Evolutionary conservation across 441 rosid genomes (phyloP).

Genomic region (Pelargonium citronellum): DNA sequence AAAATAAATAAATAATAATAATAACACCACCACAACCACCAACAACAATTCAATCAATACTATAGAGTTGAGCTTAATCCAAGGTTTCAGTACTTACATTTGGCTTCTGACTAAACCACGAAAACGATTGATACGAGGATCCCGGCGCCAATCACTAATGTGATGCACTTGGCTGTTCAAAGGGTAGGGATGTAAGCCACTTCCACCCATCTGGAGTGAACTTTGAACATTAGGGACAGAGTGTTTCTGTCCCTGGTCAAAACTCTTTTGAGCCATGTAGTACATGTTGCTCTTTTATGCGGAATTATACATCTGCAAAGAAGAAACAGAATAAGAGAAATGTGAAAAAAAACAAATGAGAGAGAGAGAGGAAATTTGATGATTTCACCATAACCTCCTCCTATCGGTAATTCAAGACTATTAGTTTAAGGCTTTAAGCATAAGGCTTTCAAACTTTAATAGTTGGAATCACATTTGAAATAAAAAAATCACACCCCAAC

Average conservation of each 20-base stretch:
- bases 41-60: not conserved
- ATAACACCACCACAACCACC: too few species aligned
- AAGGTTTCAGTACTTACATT: conserved; percentile 22
- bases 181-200: conserved; percentile 7
- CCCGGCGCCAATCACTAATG: conserved; percentile 22
- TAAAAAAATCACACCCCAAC: not conserved
- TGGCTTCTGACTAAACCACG: conserved; percentile 22
- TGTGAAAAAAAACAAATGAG: too few species aligned
- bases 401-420: not conserved
- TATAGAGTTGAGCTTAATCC: not conserved
- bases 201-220: conserved; percentile 12
- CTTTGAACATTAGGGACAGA: conserved; percentile 13
- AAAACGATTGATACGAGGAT: conserved; percentile 14
- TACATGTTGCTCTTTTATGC: conserved; percentile 13
- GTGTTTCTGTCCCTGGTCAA: conserved; percentile 15
- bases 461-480: not conserved
- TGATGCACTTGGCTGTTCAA: conserved; percentile 3
- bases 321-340: not conserved
- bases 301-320: conserved; percentile 11
- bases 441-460: not conserved
- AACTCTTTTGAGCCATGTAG: conserved; percentile 7
- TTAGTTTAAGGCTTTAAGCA: not conserved
- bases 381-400: not conserved
- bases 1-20: too few species aligned
- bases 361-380: not conserved